These are phyloP conservation scores for Venturia oleaginea DNA, from an alignment of 2,329 filamentous ascomycete species.

Conservation along the genomic window DNA sequence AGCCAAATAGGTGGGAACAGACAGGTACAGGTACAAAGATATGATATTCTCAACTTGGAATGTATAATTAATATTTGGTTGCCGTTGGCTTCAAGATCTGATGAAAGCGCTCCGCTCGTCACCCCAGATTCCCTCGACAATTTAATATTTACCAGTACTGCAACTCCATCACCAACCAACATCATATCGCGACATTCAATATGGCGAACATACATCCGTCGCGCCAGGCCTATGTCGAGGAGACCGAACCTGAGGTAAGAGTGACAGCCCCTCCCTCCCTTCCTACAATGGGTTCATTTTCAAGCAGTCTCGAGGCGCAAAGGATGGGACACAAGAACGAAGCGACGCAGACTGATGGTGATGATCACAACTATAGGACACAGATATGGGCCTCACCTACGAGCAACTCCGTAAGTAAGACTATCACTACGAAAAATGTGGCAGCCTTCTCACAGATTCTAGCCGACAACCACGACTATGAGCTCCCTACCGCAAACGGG, in stretches of 20 bases:
- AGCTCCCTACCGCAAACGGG: conserved; percentile 58
- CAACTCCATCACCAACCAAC: background rate
- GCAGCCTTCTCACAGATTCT: conserved; percentile 32
- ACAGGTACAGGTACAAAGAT: background rate
- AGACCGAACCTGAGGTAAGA: conserved; percentile 59
- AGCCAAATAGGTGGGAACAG: background rate
- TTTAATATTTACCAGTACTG: too few relatives aligned
- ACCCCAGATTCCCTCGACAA: background rate
- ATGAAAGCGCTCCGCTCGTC: background rate
- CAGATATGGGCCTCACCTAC: conserved; percentile 15
- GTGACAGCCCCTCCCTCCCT: conserved; percentile 17
- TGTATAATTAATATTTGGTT: background rate
- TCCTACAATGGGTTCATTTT: conserved; percentile 20
- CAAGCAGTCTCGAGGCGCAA: conserved; percentile 8
- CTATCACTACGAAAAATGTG: conserved; percentile 19
- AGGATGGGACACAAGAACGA: background rate
- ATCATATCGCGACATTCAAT: conserved; percentile 4
- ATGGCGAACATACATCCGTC: conserved; percentile 61
- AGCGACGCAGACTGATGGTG: conserved; percentile 22
- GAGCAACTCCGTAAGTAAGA: conserved; percentile 17
- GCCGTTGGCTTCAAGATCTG: background rate
- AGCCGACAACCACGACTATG: conserved; percentile 69
- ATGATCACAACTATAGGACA: conserved; percentile 19
- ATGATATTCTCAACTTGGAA: background rate
- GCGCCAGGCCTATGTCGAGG: conserved; percentile 89